Evolutionary conservation across 1,284 basidiomycete genomes (phyloP), one percentile per base, ranked within the genome.

Genomic region (Bjerkandera adusta): DNA sequence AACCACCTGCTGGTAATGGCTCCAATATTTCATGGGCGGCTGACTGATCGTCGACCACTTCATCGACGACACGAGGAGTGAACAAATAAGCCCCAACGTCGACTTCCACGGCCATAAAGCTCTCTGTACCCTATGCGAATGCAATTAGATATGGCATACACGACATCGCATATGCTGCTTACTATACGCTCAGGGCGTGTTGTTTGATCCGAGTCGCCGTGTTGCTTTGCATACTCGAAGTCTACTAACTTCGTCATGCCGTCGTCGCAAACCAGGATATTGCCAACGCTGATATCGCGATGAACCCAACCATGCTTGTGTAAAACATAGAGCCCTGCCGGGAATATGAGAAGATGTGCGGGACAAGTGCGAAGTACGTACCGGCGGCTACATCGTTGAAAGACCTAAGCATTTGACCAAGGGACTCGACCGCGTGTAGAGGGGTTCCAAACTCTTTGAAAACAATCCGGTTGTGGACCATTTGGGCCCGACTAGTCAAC

Each of bases 251-350:
- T 45, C 8, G 37, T 38, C n/a, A 24, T 24, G n/a, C n/a, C n/a
- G 5, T 21, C 37, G 13, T 39, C 15, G 11, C 11, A 7, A 8
- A 47, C 22, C 11, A 52, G 25, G 16, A 52, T 52, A 30, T 49
- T 52, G 5, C 48, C 43, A 3, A 41, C 8, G 26, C 50, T 50
- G 29, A 50, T 32, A 39, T 50, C 48, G 2, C 48, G 30, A 40
- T 50, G 43, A 5, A 50, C 43, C 48, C 48, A 50, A 15, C 43
- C 43, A 43, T 8, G 16, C 2, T 4, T 18, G 12, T 50, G 36
- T 7, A 47, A 8, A 18, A 24, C 32, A 20, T 3, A n/a, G 24
- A 38, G 21, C 5, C 25, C 38, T 29, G 43, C 8, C 6, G n/a
- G n/a, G n/a, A n/a, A n/a, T n/a, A n/a, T n/a, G n/a, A n/a, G n/a